Evolutionary conservation across 257 asterid species (phyloP), one percentile per base, ranked within the genome.

Genomic region (Solanum commersonii): DNA sequence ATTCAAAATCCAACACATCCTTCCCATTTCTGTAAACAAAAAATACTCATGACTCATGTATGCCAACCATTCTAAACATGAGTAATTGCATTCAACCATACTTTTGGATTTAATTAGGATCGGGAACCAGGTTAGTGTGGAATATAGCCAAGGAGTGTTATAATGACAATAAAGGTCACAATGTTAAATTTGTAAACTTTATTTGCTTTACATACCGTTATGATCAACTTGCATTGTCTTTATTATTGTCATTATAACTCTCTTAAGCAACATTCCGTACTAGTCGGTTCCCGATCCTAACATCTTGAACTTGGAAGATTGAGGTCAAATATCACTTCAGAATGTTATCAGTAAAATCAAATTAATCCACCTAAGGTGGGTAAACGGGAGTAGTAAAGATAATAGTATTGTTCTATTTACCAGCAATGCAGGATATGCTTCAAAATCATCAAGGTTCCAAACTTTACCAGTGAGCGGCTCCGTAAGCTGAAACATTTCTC

Each of bases 401-500:
- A 29, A 40, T 18, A 81, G 31, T 46, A 49, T 46, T 29, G 42
- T 46, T 25, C 14, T 44, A 13, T 89, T 63, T 92, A 96, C 99
- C 95, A 96, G 93, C 82, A 96, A 91, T 42, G 98, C 98, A 9
- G 98, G 98, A 92, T 94, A 89, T 25, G 98, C 65, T 88, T 95
- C 97, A 84, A 95, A 95, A 72, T 96, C 98, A 18, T 94, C 96
- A 84, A 96, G 89, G 44, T 88, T 95, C 98, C 99, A 95, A 60
- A 89, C 40, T 91, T 90, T 96, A 89, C 98, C 98, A 2, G 98
- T 96, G 63, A 96, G 96, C 76, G 99, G 98, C 90, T 96, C 99
- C 29, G 92, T 89, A 88, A 96, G 96, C 98, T 95, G 88, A 88
- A 90, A 88, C 63, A 85, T 25, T 27, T 37, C n/a, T 65, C 63